Evolutionary conservation across 1,139 yeast species (phyloP).

Genomic region (Chernovozyma sophiae-reginae): DNA sequence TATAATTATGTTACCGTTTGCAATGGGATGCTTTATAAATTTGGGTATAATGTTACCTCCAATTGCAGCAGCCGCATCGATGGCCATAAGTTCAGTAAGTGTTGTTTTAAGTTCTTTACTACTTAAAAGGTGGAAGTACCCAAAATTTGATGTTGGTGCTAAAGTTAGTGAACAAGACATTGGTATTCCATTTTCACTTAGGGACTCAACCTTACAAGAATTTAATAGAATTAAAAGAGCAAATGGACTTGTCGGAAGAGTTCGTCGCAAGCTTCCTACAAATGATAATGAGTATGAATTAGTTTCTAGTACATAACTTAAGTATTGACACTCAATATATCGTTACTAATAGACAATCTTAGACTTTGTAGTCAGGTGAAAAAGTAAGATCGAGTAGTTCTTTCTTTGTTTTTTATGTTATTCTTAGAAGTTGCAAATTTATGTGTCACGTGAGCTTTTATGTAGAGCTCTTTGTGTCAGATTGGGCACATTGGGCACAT

Average conservation of each 20-base stretch:
- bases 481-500: too few species aligned
- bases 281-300: background rate
- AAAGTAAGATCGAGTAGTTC: too few species aligned
- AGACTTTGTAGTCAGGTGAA: too few species aligned
- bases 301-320: background rate
- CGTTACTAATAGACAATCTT: too few species aligned
- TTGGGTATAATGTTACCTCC: slow-evolving; percentile 77
- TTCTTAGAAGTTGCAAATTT: too few species aligned
- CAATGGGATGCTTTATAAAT: slow-evolving; percentile 87
- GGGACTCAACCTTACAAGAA: slow-evolving; percentile 26
- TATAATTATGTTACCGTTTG: slow-evolving; percentile 85
- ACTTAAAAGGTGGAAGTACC: slow-evolving; percentile 60
- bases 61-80: slow-evolving; percentile 87
- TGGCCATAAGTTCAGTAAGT: slow-evolving; percentile 90
- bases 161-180: slow-evolving; percentile 18
- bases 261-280: background rate
- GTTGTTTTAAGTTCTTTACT: slow-evolving; percentile 79
- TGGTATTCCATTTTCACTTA: slow-evolving; percentile 24
- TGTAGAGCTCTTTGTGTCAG: too few species aligned
- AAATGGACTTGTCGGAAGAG: slow-evolving; percentile 2
- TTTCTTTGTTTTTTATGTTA: too few species aligned
- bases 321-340: too few species aligned
- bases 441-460: too few species aligned
- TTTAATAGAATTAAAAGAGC: slow-evolving; percentile 25
- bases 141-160: slow-evolving; percentile 16